Percentiles rank a stretch among this genome's conserved stretches.
Conservation (phyloP, 345 rosid genomes). For the Cardiospermum halicacabum region DNA sequence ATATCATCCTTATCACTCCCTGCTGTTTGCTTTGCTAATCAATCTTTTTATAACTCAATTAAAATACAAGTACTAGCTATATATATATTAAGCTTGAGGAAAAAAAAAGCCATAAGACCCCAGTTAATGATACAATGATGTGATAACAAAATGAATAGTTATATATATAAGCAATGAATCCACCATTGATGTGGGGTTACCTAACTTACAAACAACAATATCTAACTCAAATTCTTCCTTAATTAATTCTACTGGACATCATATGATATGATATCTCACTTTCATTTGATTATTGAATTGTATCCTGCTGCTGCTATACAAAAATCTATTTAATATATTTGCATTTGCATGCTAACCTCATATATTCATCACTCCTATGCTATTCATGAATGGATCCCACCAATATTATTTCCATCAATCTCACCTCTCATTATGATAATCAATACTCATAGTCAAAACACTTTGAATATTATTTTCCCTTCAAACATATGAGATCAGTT, state of each 20-base stretch:
- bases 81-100: constrained; percentile 9
- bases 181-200: constrained; percentile 23
- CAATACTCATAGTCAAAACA: neutral
- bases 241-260: neutral
- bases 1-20: constrained; percentile 13
- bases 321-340: too few relatives aligned
- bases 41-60: neutral
- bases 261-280: constrained; percentile 3
- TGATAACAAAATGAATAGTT: neutral
- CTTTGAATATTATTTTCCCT: neutral
- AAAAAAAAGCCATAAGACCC: constrained; percentile 6
- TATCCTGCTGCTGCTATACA: neutral
- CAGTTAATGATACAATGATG: constrained; percentile 18
- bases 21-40: constrained; percentile 7
- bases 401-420: constrained; percentile 18
- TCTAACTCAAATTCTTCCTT: neutral
- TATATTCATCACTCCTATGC: constrained; percentile 10
- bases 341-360: constrained; percentile 7
- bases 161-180: neutral
- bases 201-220: neutral
- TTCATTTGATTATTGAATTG: neutral
- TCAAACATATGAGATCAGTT: constrained; percentile 5
- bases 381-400: constrained; percentile 19
- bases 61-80: neutral
- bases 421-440: constrained; percentile 14